Evolutionary conservation across 2,329 filamentous ascomycete species (phyloP), one percentile per base, ranked within the genome.

Genomic region (Sporothrix brunneoviolacea): DNA sequence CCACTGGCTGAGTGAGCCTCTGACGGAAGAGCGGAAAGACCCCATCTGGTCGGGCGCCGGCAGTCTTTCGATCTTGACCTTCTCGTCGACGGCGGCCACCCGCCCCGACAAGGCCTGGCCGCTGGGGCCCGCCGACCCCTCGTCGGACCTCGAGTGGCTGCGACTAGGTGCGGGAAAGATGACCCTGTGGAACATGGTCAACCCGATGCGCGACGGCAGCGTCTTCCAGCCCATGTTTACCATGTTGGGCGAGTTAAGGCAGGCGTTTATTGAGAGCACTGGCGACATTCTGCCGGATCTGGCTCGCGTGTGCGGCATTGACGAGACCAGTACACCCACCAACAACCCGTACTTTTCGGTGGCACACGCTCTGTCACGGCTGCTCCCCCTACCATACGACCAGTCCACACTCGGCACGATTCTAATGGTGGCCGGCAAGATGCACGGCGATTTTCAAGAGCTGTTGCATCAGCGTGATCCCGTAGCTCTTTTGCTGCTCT

Each of bases 41-140:
- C 58, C 72, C 12, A 66, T 75, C 4, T 76, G 73, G 73, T 69
- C 63, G 3, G 71, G 70, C 6, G 71, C 71, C 0, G 69, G 71
- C 19, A 65, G 68, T 8, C 55, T 75, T 0, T 66, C 64, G 1
- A 58, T 74, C 2, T 40, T 73, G 1, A 55, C 64, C 0, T 72
- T 74, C 52, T 63, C 69, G 0, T 67, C 64, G 2, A 62, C 68
- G 0, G 68, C 74, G 39, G 65, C 66, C 2, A 46, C 44, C 41
- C 54, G 47, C 0, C 56, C 63, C 0, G 60, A 65, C 39, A 53
- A 64, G 12, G 59, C 66, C 0, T 70, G 67, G 68, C 68, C 68
- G n/a, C 30, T 69, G 0, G 18, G 36, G 1, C 63, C 56, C 1
- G 12, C 58, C 1, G 52, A 53, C 0, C 8, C 48, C 1, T 57